Percentiles rank a stretch among this genome's conserved stretches.
These are phyloP conservation scores for Populus alba DNA, from an alignment of 345 rosid genomes.

Conservation along the genomic window DNA sequence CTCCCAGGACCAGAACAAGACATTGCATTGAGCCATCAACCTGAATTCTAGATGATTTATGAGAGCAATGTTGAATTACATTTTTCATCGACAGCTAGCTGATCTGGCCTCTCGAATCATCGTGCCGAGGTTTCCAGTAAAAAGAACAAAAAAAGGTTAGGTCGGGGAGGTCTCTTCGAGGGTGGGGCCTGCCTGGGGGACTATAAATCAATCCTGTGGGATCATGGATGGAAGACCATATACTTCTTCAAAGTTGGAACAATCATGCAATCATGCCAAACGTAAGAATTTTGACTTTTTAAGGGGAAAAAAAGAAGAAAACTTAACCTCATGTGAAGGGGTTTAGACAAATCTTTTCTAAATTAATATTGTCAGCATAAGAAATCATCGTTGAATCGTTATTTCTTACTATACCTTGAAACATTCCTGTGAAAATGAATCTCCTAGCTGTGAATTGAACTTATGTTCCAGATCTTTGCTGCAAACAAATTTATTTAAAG, in stretches of 20 bases:
- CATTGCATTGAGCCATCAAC: too few relatives aligned
- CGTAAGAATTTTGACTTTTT: not conserved
- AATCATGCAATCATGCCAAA: not conserved
- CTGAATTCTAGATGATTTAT: too few relatives aligned
- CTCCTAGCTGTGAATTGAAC: not conserved
- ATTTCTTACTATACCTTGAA: not conserved
- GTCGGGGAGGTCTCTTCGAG: not conserved
- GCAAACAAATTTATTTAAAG: not conserved
- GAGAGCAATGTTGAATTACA: too few relatives aligned
- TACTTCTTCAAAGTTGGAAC: not conserved
- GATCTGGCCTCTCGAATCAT: too few relatives aligned
- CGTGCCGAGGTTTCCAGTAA: too few relatives aligned
- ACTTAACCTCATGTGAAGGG: not conserved
- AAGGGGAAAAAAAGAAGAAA: too few relatives aligned
- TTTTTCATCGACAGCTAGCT: too few relatives aligned
- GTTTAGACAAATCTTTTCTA: not conserved
- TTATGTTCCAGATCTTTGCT: not conserved
- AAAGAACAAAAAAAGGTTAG: too few relatives aligned
- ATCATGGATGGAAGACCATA: not conserved
- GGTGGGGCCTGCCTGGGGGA: not conserved
- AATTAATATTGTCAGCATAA: not conserved
- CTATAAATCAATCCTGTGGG: not conserved
- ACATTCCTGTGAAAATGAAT: not conserved
- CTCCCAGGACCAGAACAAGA: too few relatives aligned
- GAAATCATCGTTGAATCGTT: not conserved